Percentiles rank a stretch among this genome's conserved stretches.
Evolutionary conservation across 1,284 basidiomycete genomes (phyloP).

Genomic region (Malassezia psittaci): DNA sequence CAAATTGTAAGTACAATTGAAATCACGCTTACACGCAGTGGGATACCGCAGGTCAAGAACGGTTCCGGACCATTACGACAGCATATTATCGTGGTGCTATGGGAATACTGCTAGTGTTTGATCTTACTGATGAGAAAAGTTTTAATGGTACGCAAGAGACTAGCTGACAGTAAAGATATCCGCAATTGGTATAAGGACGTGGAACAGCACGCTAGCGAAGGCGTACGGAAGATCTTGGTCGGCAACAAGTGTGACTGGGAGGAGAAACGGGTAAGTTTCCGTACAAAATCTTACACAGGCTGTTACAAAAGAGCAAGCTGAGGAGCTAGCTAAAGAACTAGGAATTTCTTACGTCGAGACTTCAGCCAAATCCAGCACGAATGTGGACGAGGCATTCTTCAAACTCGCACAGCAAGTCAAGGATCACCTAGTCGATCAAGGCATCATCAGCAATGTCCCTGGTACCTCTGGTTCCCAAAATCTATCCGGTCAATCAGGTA

Average conservation of each 20-base stretch:
- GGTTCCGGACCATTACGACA: conserved; percentile 97
- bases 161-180: conserved; percentile 59
- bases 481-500: background rate
- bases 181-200: conserved; percentile 98
- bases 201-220: conserved; percentile 96
- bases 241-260: conserved; percentile 99
- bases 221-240: conserved; percentile 96
- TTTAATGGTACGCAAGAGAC: conserved; percentile 70
- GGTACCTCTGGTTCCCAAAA: conserved; percentile 4
- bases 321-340: conserved; percentile 69
- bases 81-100: conserved; percentile 99
- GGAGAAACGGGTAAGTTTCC: conserved; percentile 62
- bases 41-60: conserved; percentile 98
- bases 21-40: conserved; percentile 54
- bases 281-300: conserved; percentile 48
- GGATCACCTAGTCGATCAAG: conserved; percentile 74
- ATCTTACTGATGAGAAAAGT: conserved; percentile 93
- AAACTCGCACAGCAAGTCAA: conserved; percentile 71
- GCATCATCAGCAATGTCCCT: conserved; percentile 16
- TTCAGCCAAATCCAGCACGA: conserved; percentile 90
- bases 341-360: conserved; percentile 96
- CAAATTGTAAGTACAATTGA: conserved; percentile 64
- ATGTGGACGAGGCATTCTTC: conserved; percentile 98
- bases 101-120: conserved; percentile 97
- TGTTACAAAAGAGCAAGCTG: conserved; percentile 67